A percentile compares a stretch with the other conserved stretches of the same genome.
phyloP scores from a whole-genome alignment of 495 filamentous ascomycete species.

The Aspergillus wentii region DNA sequence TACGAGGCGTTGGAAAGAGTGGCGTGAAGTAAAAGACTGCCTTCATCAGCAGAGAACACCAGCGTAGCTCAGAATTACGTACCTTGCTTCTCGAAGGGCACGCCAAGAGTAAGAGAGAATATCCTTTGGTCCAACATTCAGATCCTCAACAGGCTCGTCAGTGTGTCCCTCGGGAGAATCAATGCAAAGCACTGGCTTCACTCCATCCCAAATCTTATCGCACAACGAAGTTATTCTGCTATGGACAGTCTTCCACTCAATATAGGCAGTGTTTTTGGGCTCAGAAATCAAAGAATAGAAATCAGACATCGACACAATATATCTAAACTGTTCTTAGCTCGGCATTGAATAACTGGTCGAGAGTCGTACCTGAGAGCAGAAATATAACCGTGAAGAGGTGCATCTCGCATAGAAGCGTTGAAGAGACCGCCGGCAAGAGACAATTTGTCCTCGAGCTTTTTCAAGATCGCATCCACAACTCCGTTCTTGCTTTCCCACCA shows the following conservation, averaged over 20 bases:
- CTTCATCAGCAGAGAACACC: slow-evolving; percentile 22
- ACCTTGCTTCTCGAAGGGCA: slow-evolving; percentile 88
- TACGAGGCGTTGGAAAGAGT: slow-evolving; percentile 34
- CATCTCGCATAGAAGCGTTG: slow-evolving; percentile 54
- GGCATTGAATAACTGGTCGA: no score
- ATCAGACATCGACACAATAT: slow-evolving; percentile 32
- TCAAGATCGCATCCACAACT: slow-evolving; percentile 42
- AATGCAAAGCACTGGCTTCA: slow-evolving; percentile 73
- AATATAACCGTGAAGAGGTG: slow-evolving; percentile 66
- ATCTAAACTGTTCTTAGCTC: slow-evolving; percentile 34
- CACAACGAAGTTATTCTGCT: slow-evolving; percentile 52
- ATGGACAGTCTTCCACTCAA: slow-evolving; percentile 43
- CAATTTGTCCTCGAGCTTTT: slow-evolving; percentile 53
- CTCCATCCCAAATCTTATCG: slow-evolving; percentile 64
- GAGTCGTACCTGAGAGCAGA: slow-evolving; percentile 52
- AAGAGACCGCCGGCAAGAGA: slow-evolving; percentile 51
- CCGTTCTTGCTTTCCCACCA: slow-evolving; percentile 34
- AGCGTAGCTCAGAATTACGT: slow-evolving; percentile 4
- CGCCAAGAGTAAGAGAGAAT: slow-evolving; percentile 90
- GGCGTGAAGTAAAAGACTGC: slow-evolving; percentile 50
- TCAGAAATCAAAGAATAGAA: slow-evolving; percentile 29
- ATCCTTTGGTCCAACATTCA: slow-evolving; percentile 71
- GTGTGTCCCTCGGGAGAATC: slow-evolving; percentile 89
- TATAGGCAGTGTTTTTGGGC: slow-evolving; percentile 5
- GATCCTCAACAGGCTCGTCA: slow-evolving; percentile 65